phyloP scores from a whole-genome alignment of 352 stramenopile species.

The Aphanomyces cochlioides region DNA sequence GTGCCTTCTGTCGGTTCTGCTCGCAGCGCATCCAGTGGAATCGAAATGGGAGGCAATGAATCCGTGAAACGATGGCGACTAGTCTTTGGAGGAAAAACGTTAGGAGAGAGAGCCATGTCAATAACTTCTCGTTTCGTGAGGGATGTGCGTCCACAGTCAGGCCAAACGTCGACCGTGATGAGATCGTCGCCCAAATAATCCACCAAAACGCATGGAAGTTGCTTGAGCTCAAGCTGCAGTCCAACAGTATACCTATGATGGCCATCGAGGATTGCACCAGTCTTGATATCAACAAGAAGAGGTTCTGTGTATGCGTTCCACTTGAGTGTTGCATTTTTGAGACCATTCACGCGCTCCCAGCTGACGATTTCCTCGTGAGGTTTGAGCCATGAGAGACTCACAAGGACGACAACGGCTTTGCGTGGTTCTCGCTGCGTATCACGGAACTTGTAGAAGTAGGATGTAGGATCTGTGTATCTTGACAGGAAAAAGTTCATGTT shows the following conservation, averaged over 20 bases:
- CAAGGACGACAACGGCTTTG: slow-evolving; percentile 76
- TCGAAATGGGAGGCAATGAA: slow-evolving; percentile 76
- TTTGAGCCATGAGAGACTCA: slow-evolving; percentile 50
- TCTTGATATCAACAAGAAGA: slow-evolving; percentile 29
- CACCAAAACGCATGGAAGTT: slow-evolving; percentile 25
- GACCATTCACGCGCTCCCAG: slow-evolving; percentile 20
- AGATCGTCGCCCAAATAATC: slow-evolving; percentile 28
- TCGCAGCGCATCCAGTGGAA: slow-evolving; percentile 66
- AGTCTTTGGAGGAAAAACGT: slow-evolving; percentile 31
- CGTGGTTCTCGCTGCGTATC: slow-evolving; percentile 46
- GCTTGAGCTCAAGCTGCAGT: slow-evolving; percentile 26
- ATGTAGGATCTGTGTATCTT: slow-evolving; percentile 76
- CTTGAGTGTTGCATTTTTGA: slow-evolving; percentile 24
- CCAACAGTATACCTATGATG: slow-evolving; percentile 32
- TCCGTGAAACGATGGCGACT: slow-evolving; percentile 72
- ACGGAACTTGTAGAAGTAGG: slow-evolving; percentile 83
- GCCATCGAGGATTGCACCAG: slow-evolving; percentile 30
- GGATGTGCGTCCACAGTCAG: slow-evolving; percentile 14
- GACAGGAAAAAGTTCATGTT: slow-evolving; percentile 76
- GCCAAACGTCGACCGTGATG: slow-evolving; percentile 31
- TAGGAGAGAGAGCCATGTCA: slow-evolving; percentile 26
- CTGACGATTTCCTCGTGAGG: slow-evolving; percentile 32
- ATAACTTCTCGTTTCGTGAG: slow-evolving; percentile 29
- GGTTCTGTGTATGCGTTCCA: slow-evolving; percentile 30
- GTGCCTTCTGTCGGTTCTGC: slow-evolving; percentile 42